phyloP scores from a whole-genome alignment of 352 stramenopile species.

The Globisporangium carolinianum region DNA sequence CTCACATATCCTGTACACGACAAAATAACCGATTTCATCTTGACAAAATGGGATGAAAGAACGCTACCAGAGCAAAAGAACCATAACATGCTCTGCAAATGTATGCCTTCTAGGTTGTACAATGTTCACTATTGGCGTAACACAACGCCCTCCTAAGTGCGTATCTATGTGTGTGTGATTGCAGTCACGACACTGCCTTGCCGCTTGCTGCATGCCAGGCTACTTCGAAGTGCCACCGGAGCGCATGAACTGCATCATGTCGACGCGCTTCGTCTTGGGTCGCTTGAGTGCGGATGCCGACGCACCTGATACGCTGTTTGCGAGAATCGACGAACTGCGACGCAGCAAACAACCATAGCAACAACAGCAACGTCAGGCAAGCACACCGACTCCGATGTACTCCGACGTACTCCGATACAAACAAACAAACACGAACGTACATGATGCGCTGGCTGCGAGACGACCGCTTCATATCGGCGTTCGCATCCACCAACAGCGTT shows the following conservation, averaged over 20 bases:
- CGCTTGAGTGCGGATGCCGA: slow-evolving; percentile 3
- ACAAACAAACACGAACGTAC: slow-evolving; percentile 16
- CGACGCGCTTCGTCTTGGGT: slow-evolving; percentile 50
- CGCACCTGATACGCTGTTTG: slow-evolving; percentile 5
- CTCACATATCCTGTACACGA: too few relatives aligned
- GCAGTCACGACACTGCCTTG: too few relatives aligned
- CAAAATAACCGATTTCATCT: too few relatives aligned
- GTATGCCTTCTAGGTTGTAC: too few relatives aligned
- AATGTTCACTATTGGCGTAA: too few relatives aligned
- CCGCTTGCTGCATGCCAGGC: too few relatives aligned
- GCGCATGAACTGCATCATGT: slow-evolving; percentile 81
- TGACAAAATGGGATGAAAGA: too few relatives aligned
- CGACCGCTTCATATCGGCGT: slow-evolving; percentile 2
- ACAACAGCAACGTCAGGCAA: neutral
- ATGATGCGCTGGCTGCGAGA: slow-evolving; percentile 34
- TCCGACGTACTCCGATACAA: neutral
- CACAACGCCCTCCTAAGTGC: too few relatives aligned
- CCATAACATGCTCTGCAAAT: too few relatives aligned
- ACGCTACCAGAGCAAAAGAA: too few relatives aligned
- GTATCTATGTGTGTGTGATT: too few relatives aligned
- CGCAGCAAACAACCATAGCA: neutral
- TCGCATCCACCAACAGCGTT: neutral
- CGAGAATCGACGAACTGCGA: slow-evolving; percentile 27
- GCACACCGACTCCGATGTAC: neutral
- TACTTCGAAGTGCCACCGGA: too few relatives aligned